Conservation (phyloP, 768 basidiomycete species). For the Kwoniella sp. region DNA sequence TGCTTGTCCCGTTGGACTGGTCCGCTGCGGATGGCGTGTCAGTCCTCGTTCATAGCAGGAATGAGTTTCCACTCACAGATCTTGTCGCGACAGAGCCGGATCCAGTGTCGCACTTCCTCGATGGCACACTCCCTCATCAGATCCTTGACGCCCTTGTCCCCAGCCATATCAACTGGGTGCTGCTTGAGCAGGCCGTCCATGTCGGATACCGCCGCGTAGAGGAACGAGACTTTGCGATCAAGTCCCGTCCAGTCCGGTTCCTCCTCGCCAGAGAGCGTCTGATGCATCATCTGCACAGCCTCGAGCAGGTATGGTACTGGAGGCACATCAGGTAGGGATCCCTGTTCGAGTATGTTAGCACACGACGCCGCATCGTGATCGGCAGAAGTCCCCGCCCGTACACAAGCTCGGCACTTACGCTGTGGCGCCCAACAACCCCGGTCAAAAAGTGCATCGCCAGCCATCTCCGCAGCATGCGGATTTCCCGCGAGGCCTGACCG, state of each 20-base stretch:
- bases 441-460: slow-evolving; percentile 7
- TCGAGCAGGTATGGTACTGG: slow-evolving; percentile 1
- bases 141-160: slow-evolving; percentile 5
- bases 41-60: not conserved
- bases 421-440: not conserved
- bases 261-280: not conserved
- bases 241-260: slow-evolving; percentile 6
- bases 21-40: not conserved
- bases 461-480: slow-evolving; percentile 8
- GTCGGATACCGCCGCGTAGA: slow-evolving; percentile 19
- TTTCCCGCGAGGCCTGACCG: not conserved
- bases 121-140: slow-evolving; percentile 11
- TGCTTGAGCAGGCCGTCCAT: slow-evolving; percentile 11
- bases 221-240: slow-evolving; percentile 8
- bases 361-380: not conserved
- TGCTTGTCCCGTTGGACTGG: slow-evolving; percentile 6
- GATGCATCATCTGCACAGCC: not conserved
- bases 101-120: not conserved
- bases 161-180: not conserved
- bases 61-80: slow-evolving; percentile 21
- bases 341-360: not conserved
- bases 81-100: slow-evolving; percentile 3
- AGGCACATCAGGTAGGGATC: not conserved
- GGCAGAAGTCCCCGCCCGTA: not conserved
- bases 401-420: no score